Evolutionary conservation across 2,329 filamentous ascomycete genomes (phyloP).

Genomic region (Ceratocystis eucalypticola): DNA sequence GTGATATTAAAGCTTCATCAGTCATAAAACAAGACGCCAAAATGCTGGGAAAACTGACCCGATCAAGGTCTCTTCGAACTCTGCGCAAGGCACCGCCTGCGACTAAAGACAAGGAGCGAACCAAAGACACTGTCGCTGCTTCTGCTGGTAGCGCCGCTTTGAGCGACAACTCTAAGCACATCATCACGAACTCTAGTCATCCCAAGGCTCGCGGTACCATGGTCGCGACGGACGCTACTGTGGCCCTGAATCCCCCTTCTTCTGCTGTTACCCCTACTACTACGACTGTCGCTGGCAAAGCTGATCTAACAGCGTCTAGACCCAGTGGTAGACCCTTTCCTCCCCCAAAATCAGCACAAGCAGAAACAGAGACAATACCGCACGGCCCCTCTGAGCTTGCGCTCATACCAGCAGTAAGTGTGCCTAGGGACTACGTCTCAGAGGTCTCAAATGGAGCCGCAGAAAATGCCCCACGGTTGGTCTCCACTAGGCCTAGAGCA

Average conservation of each 20-base stretch:
- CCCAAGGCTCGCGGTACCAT: not conserved
- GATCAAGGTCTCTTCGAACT: constrained; percentile 16
- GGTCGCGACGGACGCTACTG: constrained; percentile 1
- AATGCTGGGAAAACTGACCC: constrained; percentile 18
- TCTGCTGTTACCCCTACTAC: not conserved
- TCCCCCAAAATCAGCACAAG: constrained; percentile 1
- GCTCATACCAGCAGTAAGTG: not conserved
- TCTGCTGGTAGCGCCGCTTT: not conserved
- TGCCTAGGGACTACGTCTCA: not conserved
- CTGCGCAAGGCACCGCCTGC: constrained; percentile 9
- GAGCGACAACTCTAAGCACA: not conserved
- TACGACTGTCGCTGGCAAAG: not conserved
- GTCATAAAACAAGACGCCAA: not conserved
- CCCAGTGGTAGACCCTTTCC: not conserved
- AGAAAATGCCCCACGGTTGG: not conserved
- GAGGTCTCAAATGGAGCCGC: not conserved
- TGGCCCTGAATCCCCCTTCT: not conserved
- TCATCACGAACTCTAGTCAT: not conserved
- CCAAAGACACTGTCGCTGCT: not conserved
- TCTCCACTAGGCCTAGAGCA: not conserved
- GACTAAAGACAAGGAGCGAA: not conserved
- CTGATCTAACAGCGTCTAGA: not conserved
- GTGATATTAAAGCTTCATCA: not conserved
- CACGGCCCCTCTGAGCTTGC: constrained; percentile 14
- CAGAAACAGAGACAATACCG: constrained; percentile 17